These are phyloP conservation scores for Tetratostichococcus sp. DNA, from an alignment of 139 green algal species.

Conservation along the genomic window DNA sequence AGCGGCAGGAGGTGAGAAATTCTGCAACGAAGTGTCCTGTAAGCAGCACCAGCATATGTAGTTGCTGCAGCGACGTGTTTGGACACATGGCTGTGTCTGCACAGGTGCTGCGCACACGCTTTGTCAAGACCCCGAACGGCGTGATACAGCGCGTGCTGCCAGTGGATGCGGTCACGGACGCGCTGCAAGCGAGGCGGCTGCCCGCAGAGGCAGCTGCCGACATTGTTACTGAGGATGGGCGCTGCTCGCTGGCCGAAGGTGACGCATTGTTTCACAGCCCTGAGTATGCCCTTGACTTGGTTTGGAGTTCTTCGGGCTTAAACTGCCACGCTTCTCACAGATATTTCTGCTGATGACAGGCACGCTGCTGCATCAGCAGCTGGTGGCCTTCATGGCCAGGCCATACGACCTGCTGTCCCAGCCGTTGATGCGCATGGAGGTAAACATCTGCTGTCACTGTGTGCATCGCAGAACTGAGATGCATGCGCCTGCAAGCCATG, in stretches of 20 bases:
- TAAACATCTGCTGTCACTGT: neutral
- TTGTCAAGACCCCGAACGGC: too few species aligned
- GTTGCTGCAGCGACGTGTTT: too few species aligned
- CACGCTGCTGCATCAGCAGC: neutral
- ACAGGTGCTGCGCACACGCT: too few species aligned
- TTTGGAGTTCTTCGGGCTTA: too few species aligned
- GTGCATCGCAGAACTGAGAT: too few species aligned
- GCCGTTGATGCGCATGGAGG: neutral
- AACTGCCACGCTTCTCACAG: too few species aligned
- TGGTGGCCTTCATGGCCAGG: neutral
- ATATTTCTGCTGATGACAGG: neutral
- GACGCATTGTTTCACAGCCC: neutral
- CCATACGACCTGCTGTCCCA: neutral
- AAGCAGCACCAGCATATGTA: too few species aligned
- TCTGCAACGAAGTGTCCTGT: neutral
- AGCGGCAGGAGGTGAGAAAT: conserved; percentile 3
- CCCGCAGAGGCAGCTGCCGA: too few species aligned
- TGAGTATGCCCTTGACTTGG: too few species aligned
- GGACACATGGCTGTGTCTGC: too few species aligned
- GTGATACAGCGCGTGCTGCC: too few species aligned
- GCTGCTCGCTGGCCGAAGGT: neutral
- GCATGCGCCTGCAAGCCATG: too few species aligned
- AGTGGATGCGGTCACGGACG: neutral
- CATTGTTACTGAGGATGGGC: neutral
- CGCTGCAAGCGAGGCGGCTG: neutral